phyloP scores from a whole-genome alignment of 2,329 filamentous ascomycete species.

The Exophiala sp. region DNA sequence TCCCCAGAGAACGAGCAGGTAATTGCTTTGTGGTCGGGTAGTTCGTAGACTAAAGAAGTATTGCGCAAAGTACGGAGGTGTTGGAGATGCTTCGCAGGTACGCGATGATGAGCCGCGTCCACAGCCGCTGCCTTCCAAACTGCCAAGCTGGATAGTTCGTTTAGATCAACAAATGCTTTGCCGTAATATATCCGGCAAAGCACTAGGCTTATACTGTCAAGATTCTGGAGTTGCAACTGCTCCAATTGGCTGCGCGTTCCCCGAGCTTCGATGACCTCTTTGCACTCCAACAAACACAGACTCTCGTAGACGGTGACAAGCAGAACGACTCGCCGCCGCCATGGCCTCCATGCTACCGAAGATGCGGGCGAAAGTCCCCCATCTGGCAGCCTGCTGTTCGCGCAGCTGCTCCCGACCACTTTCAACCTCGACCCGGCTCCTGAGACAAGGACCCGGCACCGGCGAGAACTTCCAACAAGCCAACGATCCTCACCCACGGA shows the following conservation, averaged over 20 bases:
- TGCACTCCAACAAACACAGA: not conserved
- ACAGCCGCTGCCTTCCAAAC: slow-evolving; percentile 15
- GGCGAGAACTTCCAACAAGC: slow-evolving; percentile 43
- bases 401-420: slow-evolving; percentile 58
- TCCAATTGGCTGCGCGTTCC: slow-evolving; percentile 14
- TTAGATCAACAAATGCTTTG: slow-evolving; percentile 1
- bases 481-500: slow-evolving; percentile 57
- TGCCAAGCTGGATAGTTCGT: slow-evolving; percentile 1
- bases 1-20: too few relatives aligned
- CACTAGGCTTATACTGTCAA: not conserved
- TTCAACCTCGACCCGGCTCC: slow-evolving; percentile 24
- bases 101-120: slow-evolving; percentile 5
- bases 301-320: not conserved
- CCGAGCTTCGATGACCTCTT: slow-evolving; percentile 11
- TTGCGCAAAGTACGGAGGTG: too few relatives aligned
- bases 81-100: too few relatives aligned
- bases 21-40: too few relatives aligned
- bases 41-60: too few relatives aligned
- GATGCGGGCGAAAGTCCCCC: slow-evolving; percentile 12
- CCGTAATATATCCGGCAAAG: not conserved
- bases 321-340: not conserved
- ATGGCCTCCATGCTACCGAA: slow-evolving; percentile 20
- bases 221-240: not conserved
- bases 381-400: slow-evolving; percentile 56
- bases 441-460: slow-evolving; percentile 23